phyloP scores from a whole-genome alignment of 768 basidiomycete species.

The Boletus pseudo-olivaceus region DNA sequence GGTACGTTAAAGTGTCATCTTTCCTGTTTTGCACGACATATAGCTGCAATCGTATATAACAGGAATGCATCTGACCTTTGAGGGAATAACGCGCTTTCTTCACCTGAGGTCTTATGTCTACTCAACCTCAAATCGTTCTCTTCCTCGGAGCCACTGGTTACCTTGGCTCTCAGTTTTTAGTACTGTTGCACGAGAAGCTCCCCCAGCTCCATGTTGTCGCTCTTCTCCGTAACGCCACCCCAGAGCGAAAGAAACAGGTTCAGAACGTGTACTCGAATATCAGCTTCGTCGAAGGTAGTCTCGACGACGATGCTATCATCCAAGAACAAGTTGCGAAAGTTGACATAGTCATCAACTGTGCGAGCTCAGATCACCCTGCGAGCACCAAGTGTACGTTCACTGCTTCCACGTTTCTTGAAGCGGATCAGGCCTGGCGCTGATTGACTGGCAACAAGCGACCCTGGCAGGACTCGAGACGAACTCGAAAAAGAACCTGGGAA shows the following conservation, averaged over 20 bases:
- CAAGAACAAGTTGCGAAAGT: conserved; percentile 34
- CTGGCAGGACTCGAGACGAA: conserved; percentile 38
- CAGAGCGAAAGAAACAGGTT: conserved; percentile 30
- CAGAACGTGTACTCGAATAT: conserved; percentile 34
- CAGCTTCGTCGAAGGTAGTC: conserved; percentile 35
- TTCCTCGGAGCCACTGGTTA: conserved; percentile 45
- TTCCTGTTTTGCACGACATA: too few relatives aligned
- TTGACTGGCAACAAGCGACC: conserved; percentile 27
- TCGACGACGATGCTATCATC: conserved; percentile 37
- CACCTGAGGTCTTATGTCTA: conserved; percentile 6
- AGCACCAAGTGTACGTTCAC: conserved; percentile 31
- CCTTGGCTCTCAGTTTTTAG: conserved; percentile 40
- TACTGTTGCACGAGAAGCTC: conserved; percentile 30
- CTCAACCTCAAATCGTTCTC: conserved; percentile 29
- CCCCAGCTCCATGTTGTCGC: conserved; percentile 35
- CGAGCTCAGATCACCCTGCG: conserved; percentile 37
- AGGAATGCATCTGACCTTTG: neutral
- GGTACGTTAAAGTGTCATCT: neutral
- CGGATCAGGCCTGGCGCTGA: neutral
- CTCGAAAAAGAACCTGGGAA: conserved; percentile 33
- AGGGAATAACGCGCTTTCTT: neutral
- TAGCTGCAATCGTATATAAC: conserved; percentile 5
- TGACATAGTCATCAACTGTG: conserved; percentile 41
- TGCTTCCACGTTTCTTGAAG: neutral
- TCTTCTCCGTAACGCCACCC: conserved; percentile 34